Evolutionary conservation across 768 basidiomycete species (phyloP), one percentile per base, ranked within the genome.

Genomic region (Termitomyces heimii): DNA sequence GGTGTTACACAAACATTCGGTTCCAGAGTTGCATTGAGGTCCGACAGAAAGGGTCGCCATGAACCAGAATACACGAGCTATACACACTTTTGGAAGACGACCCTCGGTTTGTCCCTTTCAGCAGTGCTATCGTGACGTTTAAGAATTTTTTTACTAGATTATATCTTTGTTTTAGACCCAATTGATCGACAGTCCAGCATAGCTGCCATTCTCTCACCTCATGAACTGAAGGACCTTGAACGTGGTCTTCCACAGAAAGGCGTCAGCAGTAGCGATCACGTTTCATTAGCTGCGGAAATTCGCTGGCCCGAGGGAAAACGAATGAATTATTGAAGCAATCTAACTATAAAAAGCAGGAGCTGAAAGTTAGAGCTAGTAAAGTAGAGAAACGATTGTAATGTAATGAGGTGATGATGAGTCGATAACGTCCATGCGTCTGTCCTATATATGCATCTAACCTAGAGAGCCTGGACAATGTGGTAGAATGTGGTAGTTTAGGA

Each of bases 21-120:
- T 2, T 68, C 71, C 46, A 73, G 88, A 62, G 68, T 75, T 1
- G 62, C 65, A 3, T 56, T 82, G 4, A 63, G 71, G n/a, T 32
- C 66, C 14, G 71, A 66, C 10, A 73, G 78, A 56, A 72, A 71
- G 20, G 92, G 92, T 4, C 75, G 70, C 12, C 70, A 80, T 66
- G 92, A 95, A 66, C 93, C 94, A 3, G 80, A 83, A 68, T 98
- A 86, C 75, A 95, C 94, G 37, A 91, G 88, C 66, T 96, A 88
- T 65, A 93, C 95, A 0, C 83, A 91, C 69, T 86, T 86, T 65
- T 95, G 92, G 92, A 82, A 89, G 65, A 73, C 87, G 9, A 87
- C 88, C 3, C 67, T 95, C 66, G 93, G 93, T 89, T 63, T 59
- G 75, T 66, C 10, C 37, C 10, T 46, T 28, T 22, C 0, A 12